phyloP scores from a whole-genome alignment of 1,284 basidiomycete genomes.

The Trichosporon sp. region DNA sequence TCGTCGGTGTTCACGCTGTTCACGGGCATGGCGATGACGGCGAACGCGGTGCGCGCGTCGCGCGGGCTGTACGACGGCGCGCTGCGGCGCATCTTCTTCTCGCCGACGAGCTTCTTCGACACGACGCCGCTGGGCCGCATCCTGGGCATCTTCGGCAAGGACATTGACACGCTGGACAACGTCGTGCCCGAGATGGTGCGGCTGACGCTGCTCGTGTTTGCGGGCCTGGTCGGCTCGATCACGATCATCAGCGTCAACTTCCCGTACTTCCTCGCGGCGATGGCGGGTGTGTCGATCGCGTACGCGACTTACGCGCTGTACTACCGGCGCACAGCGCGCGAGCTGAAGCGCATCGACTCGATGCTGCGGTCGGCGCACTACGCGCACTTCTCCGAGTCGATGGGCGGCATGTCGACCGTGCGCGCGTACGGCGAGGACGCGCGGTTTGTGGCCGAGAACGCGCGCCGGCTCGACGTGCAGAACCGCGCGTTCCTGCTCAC shows the following conservation, averaged over 20 bases:
- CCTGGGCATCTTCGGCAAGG: conserved; percentile 59
- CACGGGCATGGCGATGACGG: conserved; percentile 56
- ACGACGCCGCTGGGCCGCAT: conserved; percentile 64
- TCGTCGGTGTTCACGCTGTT: conserved; percentile 61
- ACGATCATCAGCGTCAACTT: conserved; percentile 65
- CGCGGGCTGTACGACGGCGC: conserved; percentile 59
- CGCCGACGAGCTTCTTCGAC: conserved; percentile 68
- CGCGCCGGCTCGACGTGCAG: conserved; percentile 69
- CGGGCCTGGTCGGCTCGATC: conserved; percentile 55
- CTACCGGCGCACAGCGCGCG: conserved; percentile 80
- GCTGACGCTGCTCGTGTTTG: conserved; percentile 49
- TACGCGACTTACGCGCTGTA: conserved; percentile 52
- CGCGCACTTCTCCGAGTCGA: conserved; percentile 73
- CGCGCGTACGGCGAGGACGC: conserved; percentile 63
- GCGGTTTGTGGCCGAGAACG: conserved; percentile 64
- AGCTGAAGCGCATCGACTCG: conserved; percentile 56
- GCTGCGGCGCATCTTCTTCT: conserved; percentile 60
- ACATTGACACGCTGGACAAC: conserved; percentile 69
- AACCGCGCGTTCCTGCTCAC: conserved; percentile 59
- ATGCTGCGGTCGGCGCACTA: conserved; percentile 68
- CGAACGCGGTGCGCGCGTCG: conserved; percentile 59
- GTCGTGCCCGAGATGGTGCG: conserved; percentile 62
- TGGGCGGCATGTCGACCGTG: conserved; percentile 69
- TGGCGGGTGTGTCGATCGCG: conserved; percentile 30
- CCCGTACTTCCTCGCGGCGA: conserved; percentile 60